Conservation (phyloP, 768 basidiomycete species). For the Termitomyces sp. region DNA sequence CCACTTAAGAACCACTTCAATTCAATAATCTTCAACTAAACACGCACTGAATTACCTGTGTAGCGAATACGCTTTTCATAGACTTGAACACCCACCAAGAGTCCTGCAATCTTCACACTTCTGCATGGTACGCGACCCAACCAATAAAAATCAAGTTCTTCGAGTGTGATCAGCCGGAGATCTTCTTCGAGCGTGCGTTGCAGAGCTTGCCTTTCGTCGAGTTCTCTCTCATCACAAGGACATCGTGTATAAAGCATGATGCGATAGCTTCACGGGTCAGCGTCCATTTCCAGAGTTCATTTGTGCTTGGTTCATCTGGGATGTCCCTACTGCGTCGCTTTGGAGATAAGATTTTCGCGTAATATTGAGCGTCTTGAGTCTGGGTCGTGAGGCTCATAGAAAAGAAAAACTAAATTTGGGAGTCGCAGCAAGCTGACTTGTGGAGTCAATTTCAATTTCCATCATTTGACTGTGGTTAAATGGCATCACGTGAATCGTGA, state of each 20-base stretch:
- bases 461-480: too few relatives aligned
- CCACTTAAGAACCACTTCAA: conserved; percentile 38
- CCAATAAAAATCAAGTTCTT: conserved; percentile 64
- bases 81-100: conserved; percentile 56
- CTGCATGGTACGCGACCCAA: conserved; percentile 69
- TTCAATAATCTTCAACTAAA: background rate
- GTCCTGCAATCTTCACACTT: conserved; percentile 51
- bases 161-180: conserved; percentile 2
- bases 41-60: conserved; percentile 33
- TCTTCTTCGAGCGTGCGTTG: background rate
- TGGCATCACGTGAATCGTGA: too few relatives aligned
- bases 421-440: too few relatives aligned
- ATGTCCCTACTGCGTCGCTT: conserved; percentile 12
- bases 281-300: conserved; percentile 47
- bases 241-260: conserved; percentile 50
- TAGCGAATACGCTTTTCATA: conserved; percentile 60
- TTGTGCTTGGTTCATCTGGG: background rate
- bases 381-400: conserved; percentile 20
- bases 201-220: conserved; percentile 21
- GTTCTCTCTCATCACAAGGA: conserved; percentile 37
- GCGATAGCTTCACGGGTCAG: conserved; percentile 49
- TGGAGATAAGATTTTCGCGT: conserved; percentile 13
- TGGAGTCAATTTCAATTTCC: too few relatives aligned
- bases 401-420: background rate
- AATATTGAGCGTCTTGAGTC: conserved; percentile 7